A percentile compares a stretch with the other conserved stretches of the same genome.
phyloP scores from a whole-genome alignment of 345 rosid species.

The Populus davidiana region DNA sequence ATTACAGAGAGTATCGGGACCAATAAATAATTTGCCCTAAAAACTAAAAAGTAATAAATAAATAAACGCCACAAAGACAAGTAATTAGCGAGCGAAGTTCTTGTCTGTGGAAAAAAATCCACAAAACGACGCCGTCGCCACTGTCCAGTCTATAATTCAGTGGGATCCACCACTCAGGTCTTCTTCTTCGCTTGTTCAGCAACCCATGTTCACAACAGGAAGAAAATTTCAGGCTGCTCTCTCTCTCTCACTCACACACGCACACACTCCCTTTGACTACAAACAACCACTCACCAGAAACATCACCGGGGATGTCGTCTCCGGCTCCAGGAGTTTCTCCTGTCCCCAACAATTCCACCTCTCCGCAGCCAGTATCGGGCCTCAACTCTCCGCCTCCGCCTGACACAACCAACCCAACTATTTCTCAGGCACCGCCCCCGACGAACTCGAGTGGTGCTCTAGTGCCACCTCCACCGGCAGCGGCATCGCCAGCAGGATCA shows the following conservation, averaged over 20 bases:
- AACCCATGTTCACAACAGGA: neutral
- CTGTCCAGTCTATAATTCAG: neutral
- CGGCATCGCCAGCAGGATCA: neutral
- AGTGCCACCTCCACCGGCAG: neutral
- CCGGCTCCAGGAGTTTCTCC: neutral
- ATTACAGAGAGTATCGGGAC: no score
- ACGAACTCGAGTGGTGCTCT: neutral
- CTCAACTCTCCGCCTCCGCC: conserved; percentile 7
- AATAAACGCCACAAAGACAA: neutral
- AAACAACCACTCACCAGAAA: neutral
- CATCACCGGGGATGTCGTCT: conserved; percentile 24
- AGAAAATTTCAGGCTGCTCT: neutral
- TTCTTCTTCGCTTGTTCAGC: neutral
- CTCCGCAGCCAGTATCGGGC: conserved; percentile 2
- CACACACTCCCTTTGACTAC: neutral
- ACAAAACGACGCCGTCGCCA: no score
- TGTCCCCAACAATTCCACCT: neutral
- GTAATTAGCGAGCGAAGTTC: neutral
- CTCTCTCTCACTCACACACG: neutral
- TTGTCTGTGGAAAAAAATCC: no score
- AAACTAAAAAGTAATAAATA: neutral
- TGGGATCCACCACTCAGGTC: neutral
- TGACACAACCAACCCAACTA: neutral
- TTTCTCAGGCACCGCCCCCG: neutral
- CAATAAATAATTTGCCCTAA: neutral